Conservation (phyloP, 148 eudicot species). For the Dysphania ambrosioides region DNA sequence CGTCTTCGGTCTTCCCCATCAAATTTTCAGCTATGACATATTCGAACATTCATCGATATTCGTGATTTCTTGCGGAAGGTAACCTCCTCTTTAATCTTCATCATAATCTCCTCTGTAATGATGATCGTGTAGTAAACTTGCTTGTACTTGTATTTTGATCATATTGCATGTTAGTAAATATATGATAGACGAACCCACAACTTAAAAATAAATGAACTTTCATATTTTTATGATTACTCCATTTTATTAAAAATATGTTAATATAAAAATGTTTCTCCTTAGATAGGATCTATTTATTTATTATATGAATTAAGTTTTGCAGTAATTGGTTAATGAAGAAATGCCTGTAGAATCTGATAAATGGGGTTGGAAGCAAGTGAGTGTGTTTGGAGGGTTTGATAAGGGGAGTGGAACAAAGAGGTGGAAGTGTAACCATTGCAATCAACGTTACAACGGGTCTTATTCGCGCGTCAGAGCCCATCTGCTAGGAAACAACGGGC, state of each 20-base stretch:
- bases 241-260: too few relatives aligned
- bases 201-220: too few relatives aligned
- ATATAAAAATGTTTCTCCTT: neutral
- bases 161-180: neutral
- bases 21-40: neutral
- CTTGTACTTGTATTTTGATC: neutral
- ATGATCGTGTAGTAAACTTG: neutral
- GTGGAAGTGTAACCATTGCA: slow-evolving; percentile 46
- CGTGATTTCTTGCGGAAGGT: neutral
- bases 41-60: neutral
- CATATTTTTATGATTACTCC: too few relatives aligned
- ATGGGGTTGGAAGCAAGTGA: slow-evolving; percentile 50
- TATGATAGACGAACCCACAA: too few relatives aligned
- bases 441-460: slow-evolving; percentile 37
- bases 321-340: neutral
- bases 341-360: slow-evolving; percentile 36
- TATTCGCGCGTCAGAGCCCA: slow-evolving; percentile 46
- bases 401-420: slow-evolving; percentile 43
- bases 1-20: neutral
- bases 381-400: slow-evolving; percentile 34
- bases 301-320: neutral
- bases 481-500: slow-evolving; percentile 40
- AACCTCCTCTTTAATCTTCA: neutral
- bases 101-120: neutral
- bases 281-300: neutral